Conservation (phyloP, 495 filamentous ascomycete genomes). For the Glutinoglossum americanum region DNA sequence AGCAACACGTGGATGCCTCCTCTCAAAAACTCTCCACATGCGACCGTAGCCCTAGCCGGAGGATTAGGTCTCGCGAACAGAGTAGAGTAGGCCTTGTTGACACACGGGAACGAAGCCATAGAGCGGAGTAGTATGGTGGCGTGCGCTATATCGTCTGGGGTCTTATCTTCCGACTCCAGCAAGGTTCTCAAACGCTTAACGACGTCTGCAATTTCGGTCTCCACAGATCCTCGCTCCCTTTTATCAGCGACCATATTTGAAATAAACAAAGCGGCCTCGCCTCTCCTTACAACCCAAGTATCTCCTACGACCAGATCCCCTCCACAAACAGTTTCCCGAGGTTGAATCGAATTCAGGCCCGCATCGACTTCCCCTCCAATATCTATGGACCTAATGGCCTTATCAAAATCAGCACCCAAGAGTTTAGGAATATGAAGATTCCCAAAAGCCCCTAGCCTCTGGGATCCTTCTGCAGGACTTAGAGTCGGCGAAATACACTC, state of each 20-base stretch:
- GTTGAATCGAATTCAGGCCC: neutral
- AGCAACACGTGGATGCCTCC: conserved; percentile 35
- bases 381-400: conserved; percentile 3
- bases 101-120: conserved; percentile 51
- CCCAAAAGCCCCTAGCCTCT: conserved; percentile 7
- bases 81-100: conserved; percentile 54
- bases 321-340: neutral
- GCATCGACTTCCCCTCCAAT: neutral
- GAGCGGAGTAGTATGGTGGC: conserved; percentile 54
- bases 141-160: conserved; percentile 40
- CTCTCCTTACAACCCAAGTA: neutral
- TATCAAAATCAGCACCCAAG: conserved; percentile 24
- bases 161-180: conserved; percentile 9
- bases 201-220: conserved; percentile 25
- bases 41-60: conserved; percentile 64
- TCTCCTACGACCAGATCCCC: neutral
- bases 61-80: conserved; percentile 58
- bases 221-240: too few relatives aligned
- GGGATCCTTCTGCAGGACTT: conserved; percentile 4
- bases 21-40: conserved; percentile 44
- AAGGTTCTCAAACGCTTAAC: conserved; percentile 17
- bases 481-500: conserved; percentile 4
- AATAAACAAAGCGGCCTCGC: neutral
- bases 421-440: conserved; percentile 24
- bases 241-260: conserved; percentile 3